A percentile compares a stretch with the other conserved stretches of the same genome.
Evolutionary conservation across 345 rosid species (phyloP).

Genomic region (Alliaria petiolata): DNA sequence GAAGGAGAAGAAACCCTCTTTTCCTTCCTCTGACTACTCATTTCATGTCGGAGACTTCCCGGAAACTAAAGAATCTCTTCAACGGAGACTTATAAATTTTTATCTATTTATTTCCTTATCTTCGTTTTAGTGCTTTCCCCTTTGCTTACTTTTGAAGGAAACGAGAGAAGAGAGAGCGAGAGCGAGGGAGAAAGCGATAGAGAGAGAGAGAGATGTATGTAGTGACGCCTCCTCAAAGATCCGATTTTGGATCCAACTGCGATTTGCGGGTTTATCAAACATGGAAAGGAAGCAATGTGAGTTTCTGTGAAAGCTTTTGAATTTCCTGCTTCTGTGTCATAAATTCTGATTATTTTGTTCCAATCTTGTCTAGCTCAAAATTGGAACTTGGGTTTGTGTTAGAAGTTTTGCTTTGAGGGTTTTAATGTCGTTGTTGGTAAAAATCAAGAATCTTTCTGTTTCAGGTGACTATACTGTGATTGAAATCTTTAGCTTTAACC

Average conservation of each 20-base stretch:
- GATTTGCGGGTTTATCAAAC: slow-evolving; percentile 68
- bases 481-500: slow-evolving; percentile 4
- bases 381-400: slow-evolving; percentile 11
- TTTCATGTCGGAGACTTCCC: slow-evolving; percentile 21
- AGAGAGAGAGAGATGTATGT: slow-evolving; percentile 58
- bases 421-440: not conserved
- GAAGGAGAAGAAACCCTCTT: not conserved
- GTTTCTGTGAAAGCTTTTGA: slow-evolving; percentile 10
- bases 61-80: slow-evolving; percentile 8
- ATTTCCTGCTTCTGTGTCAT: not conserved
- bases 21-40: slow-evolving; percentile 13
- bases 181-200: slow-evolving; percentile 26
- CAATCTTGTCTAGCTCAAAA: not conserved
- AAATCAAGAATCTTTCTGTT: not conserved
- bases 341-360: not conserved
- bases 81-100: not conserved
- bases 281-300: slow-evolving; percentile 97
- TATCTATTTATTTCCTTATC: not conserved
- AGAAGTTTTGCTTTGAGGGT: not conserved
- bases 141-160: slow-evolving; percentile 26
- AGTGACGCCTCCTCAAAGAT: slow-evolving; percentile 79
- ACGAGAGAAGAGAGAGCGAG: slow-evolving; percentile 13
- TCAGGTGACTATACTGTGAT: not conserved
- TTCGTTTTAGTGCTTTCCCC: slow-evolving; percentile 10
- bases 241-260: slow-evolving; percentile 53